Percentiles rank a stretch among this genome's conserved stretches.
Evolutionary conservation across 2,329 filamentous ascomycete genomes (phyloP).

Genomic region (Fusarium annulatum): DNA sequence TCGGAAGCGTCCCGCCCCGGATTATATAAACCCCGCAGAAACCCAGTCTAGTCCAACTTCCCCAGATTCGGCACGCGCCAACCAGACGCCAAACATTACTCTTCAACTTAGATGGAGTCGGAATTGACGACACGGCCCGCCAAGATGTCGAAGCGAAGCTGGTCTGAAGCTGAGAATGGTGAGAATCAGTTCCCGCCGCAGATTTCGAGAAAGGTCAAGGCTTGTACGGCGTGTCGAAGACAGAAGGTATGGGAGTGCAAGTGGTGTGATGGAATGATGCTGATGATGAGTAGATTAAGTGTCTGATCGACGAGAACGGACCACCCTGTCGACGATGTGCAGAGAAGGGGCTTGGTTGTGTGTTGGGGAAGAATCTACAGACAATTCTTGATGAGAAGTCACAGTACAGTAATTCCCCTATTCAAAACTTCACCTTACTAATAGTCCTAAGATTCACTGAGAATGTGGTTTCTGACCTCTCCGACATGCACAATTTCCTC

Average conservation of each 20-base stretch:
- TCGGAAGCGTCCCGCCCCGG: slow-evolving; percentile 9
- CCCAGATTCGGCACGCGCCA: slow-evolving; percentile 11
- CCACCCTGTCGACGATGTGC: slow-evolving; percentile 52
- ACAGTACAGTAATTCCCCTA: slow-evolving; percentile 39
- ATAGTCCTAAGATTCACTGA: neutral
- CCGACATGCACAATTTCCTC: slow-evolving; percentile 24
- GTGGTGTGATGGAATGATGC: neutral
- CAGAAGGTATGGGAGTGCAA: slow-evolving; percentile 46
- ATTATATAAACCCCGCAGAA: slow-evolving; percentile 33
- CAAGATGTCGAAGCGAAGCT: slow-evolving; percentile 30
- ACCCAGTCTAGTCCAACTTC: slow-evolving; percentile 6
- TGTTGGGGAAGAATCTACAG: slow-evolving; percentile 53
- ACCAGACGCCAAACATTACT: slow-evolving; percentile 27
- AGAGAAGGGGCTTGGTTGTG: slow-evolving; percentile 49
- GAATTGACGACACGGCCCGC: neutral
- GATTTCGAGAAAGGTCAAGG: slow-evolving; percentile 53
- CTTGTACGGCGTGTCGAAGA: slow-evolving; percentile 52
- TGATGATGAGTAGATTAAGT: slow-evolving; percentile 49
- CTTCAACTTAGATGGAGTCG: neutral
- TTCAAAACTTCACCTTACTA: neutral
- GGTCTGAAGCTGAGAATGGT: slow-evolving; percentile 21
- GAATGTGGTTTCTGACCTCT: slow-evolving; percentile 14
- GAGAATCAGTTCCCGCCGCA: slow-evolving; percentile 25
- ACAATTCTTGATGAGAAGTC: slow-evolving; percentile 53
- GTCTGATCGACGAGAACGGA: slow-evolving; percentile 51